Evolutionary conservation across 345 rosid genomes (phyloP).

Genomic region (Noccaea caerulescens): DNA sequence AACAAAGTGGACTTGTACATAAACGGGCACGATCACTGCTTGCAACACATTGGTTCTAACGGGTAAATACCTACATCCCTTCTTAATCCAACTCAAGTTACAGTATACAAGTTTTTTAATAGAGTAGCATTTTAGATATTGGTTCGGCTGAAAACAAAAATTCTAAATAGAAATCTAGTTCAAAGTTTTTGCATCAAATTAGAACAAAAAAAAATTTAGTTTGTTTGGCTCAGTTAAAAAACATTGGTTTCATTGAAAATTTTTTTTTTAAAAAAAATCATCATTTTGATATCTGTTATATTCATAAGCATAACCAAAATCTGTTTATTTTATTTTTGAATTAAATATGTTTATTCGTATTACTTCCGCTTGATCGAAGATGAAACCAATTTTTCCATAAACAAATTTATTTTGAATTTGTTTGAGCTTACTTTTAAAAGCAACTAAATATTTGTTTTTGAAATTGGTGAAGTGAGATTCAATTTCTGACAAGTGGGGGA

Average conservation of each 20-base stretch:
- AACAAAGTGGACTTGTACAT: slow-evolving; percentile 58
- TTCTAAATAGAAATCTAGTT: no score
- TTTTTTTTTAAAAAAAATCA: no score
- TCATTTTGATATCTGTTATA: no score
- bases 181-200: no score
- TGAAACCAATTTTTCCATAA: not conserved
- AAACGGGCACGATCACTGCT: slow-evolving; percentile 70
- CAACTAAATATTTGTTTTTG: not conserved
- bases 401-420: not conserved
- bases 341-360: no score
- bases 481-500: slow-evolving; percentile 75
- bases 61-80: slow-evolving; percentile 41
- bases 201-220: no score
- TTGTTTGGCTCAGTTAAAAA: no score
- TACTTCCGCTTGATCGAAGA: no score
- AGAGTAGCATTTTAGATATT: not conserved
- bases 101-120: not conserved
- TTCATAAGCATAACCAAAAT: no score
- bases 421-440: not conserved
- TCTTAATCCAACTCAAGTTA: not conserved
- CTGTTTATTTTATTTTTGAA: no score
- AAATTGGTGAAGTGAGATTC: slow-evolving; percentile 50
- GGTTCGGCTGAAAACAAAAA: no score
- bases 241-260: no score
- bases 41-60: slow-evolving; percentile 52